Base-by-base conservation (phyloP, 2,329 filamentous ascomycete genomes). In the Alternaria gansuensis region DNA sequence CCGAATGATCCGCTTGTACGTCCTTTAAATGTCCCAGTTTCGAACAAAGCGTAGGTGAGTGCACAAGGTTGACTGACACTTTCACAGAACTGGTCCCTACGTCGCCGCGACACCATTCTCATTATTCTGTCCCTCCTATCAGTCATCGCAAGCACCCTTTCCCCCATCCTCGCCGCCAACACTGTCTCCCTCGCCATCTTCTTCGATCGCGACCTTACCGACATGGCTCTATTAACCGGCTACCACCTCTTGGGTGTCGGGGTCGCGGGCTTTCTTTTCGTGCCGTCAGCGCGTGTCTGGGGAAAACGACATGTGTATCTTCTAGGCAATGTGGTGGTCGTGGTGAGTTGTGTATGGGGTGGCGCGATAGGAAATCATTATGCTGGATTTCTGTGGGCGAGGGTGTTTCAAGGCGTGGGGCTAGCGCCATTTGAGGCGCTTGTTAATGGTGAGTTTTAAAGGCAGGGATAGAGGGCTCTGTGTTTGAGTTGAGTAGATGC, bases 271-370 rank as follows among this genome's bases (percentile, higher is more conserved):
- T 87, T 95, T 75, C 83, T 97, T 64, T 93, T 93, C 77, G 93
- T 97, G 3, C 91, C 94, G 0, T 91, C 90, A 0, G 92, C 91
- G 21, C 87, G 93, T 57, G 89, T 97, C 63, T 97, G 92, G 91
- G 94, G 94, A 37, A 97, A 97, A 78, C 85, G 93, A 39, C 94
- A 97, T 80, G 80, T 93, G 14, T 97, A 96, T 75, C 79, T 97
- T 26, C 69, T 96, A 2, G 93, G 92, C 7, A 88, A 89, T 44
- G 64, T 91, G 46, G 83, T 96, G 57, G 83, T 96, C 68, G 84
- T 96, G 40, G 81, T 85, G 41, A 90, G 89, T 57, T 91, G 88
- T 65, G 86, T 85, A 6, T 97, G 93, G 93, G 93, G 87, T 28
- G 91, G 91, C 29, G 86, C 84, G 0, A 87, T 86, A 34, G 84